A percentile compares a stretch with the other conserved stretches of the same genome.
phyloP scores from a whole-genome alignment of 768 basidiomycete genomes.

The Suillus subluteus region DNA sequence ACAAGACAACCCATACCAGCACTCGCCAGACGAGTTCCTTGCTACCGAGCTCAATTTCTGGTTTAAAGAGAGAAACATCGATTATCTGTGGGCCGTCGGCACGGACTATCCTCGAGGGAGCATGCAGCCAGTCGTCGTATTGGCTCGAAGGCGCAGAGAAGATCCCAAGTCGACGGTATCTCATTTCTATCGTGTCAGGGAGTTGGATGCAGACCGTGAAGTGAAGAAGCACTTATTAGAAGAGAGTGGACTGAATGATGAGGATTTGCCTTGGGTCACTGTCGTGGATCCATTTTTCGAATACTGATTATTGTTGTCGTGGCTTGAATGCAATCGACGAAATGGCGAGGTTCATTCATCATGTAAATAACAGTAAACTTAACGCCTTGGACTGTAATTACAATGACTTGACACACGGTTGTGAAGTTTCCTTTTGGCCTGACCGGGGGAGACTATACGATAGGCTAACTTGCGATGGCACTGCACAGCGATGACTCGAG shows the following conservation, averaged over 20 bases:
- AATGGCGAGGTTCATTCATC: too few species aligned
- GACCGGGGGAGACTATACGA: too few species aligned
- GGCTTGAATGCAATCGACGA: too few species aligned
- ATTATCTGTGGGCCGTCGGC: background rate
- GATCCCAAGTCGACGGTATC: background rate
- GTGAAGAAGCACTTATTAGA: constrained; percentile 2
- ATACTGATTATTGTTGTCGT: background rate
- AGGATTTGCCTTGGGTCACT: constrained; percentile 6
- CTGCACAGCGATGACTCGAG: too few species aligned
- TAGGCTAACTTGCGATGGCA: too few species aligned
- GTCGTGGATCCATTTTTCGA: background rate
- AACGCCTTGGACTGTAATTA: too few species aligned
- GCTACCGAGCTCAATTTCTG: background rate
- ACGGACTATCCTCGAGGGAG: constrained; percentile 1
- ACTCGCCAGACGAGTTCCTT: too few species aligned
- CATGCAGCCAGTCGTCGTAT: background rate
- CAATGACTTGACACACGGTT: too few species aligned
- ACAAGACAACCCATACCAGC: background rate
- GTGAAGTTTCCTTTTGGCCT: too few species aligned
- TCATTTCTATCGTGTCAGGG: background rate
- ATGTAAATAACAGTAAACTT: too few species aligned
- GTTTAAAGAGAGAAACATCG: background rate
- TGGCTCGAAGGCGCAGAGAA: background rate
- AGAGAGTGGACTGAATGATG: constrained; percentile 6
- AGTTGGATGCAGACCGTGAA: background rate